Conservation (phyloP, 2,329 filamentous ascomycete genomes). For the Trichoderma atrobrunneum region DNA sequence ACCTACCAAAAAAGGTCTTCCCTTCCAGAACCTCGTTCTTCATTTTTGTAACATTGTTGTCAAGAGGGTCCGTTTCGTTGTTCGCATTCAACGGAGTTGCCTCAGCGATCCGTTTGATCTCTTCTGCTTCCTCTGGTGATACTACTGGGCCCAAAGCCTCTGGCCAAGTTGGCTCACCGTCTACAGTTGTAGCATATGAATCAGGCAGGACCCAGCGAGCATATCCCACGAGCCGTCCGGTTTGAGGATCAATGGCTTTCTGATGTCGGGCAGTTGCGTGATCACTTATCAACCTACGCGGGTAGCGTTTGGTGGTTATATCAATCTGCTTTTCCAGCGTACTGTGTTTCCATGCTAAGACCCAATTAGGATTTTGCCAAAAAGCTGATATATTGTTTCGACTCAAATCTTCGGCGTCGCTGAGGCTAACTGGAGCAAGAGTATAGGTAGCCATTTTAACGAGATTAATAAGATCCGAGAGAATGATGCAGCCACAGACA, state of each 20-base stretch:
- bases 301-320: background rate
- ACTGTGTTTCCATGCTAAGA: background rate
- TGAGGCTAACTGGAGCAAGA: background rate
- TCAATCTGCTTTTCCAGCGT: conserved; percentile 3
- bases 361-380: conserved; percentile 5
- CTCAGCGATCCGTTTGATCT: conserved; percentile 11
- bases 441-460: background rate
- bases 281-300: conserved; percentile 20
- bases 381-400: conserved; percentile 16
- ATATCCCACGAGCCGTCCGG: conserved; percentile 26
- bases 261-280: conserved; percentile 23
- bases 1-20: background rate
- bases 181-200: background rate
- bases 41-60: background rate
- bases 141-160: conserved; percentile 2
- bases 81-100: conserved; percentile 20
- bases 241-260: conserved; percentile 25
- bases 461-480: background rate
- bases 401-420: background rate
- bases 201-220: conserved; percentile 26
- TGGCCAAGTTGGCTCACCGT: conserved; percentile 17
- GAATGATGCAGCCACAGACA: rapidly evolving
- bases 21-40: background rate
- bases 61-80: conserved; percentile 2
- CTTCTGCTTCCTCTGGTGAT: conserved; percentile 13